phyloP scores from a whole-genome alignment of 75 land plant genomes.

The Ceratopteris richardii region DNA sequence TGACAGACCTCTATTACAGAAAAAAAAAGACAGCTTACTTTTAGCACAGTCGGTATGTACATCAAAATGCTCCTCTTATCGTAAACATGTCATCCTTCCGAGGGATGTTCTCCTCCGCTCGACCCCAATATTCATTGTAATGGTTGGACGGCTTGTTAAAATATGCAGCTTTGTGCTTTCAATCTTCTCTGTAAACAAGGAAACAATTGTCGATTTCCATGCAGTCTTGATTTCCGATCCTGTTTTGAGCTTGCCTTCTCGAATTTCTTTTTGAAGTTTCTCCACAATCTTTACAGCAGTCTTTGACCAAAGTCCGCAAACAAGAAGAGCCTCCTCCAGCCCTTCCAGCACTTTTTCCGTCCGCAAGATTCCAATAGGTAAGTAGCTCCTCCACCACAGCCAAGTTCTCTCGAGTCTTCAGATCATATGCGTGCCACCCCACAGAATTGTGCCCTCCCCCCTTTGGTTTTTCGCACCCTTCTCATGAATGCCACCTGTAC shows the following conservation, averaged over 20 bases:
- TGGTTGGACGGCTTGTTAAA: slow-evolving; percentile 85
- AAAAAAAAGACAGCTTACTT: no score
- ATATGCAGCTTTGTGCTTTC: slow-evolving; percentile 78
- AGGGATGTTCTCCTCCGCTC: slow-evolving; percentile 99
- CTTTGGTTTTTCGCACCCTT: no score
- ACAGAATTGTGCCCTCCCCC: no score
- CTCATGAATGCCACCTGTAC: no score
- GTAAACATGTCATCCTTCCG: no score
- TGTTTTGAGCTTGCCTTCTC: slow-evolving; percentile 77
- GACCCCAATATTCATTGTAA: slow-evolving; percentile 89
- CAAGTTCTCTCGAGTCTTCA: slow-evolving; percentile 90
- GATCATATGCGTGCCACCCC: no score
- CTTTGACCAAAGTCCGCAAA: slow-evolving; percentile 89
- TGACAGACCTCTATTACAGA: no score
- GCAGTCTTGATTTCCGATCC: slow-evolving; percentile 91
- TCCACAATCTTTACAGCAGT: slow-evolving; percentile 92
- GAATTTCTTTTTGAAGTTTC: slow-evolving; percentile 66
- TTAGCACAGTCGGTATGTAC: no score
- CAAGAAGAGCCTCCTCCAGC: slow-evolving; percentile 88
- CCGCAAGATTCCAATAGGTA: slow-evolving; percentile 92
- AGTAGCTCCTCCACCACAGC: slow-evolving; percentile 96
- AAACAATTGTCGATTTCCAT: slow-evolving; percentile 67
- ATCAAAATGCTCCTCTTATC: no score
- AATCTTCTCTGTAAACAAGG: slow-evolving; percentile 54
- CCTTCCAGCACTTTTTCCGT: slow-evolving; percentile 80